These are phyloP conservation scores for Rhododendron griersonianum DNA, from an alignment of 148 eudicot species.

Conservation along the genomic window DNA sequence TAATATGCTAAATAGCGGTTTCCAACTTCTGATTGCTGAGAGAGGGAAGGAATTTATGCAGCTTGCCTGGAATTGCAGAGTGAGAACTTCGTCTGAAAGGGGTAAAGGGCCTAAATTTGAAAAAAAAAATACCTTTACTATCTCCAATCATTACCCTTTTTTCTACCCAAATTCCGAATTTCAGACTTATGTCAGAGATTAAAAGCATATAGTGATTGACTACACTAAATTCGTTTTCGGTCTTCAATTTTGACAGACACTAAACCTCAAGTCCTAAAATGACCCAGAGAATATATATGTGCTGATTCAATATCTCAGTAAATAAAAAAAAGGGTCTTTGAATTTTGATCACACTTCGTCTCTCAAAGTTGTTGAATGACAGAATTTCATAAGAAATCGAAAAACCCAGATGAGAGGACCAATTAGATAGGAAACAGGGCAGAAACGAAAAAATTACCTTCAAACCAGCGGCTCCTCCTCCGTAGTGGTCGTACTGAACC, in stretches of 20 bases:
- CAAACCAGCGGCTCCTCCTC: neutral
- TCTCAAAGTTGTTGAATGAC: neutral
- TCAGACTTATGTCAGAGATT: no score
- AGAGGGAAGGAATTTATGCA: neutral
- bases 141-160: no score
- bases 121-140: neutral
- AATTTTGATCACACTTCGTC: no score
- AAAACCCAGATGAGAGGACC: neutral
- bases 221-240: no score
- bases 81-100: neutral
- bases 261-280: no score
- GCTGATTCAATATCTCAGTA: no score
- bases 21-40: neutral
- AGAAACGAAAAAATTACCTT: neutral
- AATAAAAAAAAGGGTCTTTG: no score
- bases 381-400: neutral
- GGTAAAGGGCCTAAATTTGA: no score
- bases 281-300: no score
- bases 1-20: neutral
- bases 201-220: no score
- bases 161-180: no score
- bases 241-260: no score
- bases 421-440: neutral
- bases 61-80: neutral
- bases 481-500: neutral